These are phyloP conservation scores for Micractinium sp. DNA, from an alignment of 139 green algal genomes.

Conservation along the genomic window DNA sequence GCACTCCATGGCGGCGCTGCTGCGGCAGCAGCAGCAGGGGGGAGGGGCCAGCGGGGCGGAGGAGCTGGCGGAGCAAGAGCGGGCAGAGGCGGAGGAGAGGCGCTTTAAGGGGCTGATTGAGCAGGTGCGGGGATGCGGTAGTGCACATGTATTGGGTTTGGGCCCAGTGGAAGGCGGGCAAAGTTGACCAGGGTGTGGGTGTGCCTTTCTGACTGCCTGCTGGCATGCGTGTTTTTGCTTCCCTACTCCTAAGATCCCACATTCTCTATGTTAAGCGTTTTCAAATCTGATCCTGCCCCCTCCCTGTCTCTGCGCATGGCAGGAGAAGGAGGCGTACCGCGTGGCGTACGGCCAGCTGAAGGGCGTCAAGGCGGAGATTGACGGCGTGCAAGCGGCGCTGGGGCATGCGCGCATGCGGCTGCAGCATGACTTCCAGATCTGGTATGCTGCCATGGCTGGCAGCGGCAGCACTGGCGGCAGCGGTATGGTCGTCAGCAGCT, in stretches of 20 bases:
- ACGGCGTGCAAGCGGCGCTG: slow-evolving; percentile 84
- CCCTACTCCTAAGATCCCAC: too few relatives aligned
- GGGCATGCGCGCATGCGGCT: slow-evolving; percentile 73
- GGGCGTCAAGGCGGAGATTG: slow-evolving; percentile 87
- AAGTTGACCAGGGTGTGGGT: background rate
- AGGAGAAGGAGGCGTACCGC: slow-evolving; percentile 83
- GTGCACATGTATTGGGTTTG: background rate
- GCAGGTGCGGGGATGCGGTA: background rate
- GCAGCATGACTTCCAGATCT: slow-evolving; percentile 86
- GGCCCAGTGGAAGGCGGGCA: background rate
- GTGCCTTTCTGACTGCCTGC: background rate
- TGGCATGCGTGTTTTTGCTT: background rate
- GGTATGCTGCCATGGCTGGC: slow-evolving; percentile 59
- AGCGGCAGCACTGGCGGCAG: slow-evolving; percentile 24
- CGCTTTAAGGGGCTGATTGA: slow-evolving; percentile 48
- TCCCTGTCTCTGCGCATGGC: background rate
- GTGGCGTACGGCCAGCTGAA: slow-evolving; percentile 75
- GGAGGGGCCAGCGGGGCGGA: background rate
- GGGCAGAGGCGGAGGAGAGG: slow-evolving; percentile 64
- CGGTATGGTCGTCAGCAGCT: background rate
- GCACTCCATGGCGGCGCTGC: slow-evolving; percentile 48
- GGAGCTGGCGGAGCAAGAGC: background rate
- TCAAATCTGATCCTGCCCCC: too few relatives aligned
- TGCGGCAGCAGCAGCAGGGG: slow-evolving; percentile 29
- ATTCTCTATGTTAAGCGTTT: too few relatives aligned